phyloP scores from a whole-genome alignment of 2,329 filamentous ascomycete species.

The Bipolaris gigantea region DNA sequence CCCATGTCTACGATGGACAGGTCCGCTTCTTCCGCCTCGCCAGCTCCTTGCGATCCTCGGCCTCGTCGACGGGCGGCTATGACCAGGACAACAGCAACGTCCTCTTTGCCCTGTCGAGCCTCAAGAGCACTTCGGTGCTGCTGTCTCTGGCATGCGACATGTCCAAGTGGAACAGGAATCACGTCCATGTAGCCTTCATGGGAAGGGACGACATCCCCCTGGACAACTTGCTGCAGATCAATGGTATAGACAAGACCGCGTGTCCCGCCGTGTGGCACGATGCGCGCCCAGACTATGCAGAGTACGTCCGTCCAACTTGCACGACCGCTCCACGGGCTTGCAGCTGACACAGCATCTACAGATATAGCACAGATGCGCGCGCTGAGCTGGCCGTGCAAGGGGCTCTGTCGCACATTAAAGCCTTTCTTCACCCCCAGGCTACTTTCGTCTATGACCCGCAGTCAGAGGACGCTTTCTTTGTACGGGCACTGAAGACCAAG shows the following conservation, averaged over 20 bases:
- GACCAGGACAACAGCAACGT: constrained; percentile 66
- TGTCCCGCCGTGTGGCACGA: constrained; percentile 73
- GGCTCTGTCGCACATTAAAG: constrained; percentile 71
- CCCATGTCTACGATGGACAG: constrained; percentile 63
- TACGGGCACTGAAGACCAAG: constrained; percentile 61
- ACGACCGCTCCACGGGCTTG: background rate
- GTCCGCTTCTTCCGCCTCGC: constrained; percentile 70
- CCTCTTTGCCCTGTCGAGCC: constrained; percentile 74
- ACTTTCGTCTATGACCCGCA: constrained; percentile 70
- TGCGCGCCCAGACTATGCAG: constrained; percentile 73
- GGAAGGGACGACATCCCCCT: constrained; percentile 71
- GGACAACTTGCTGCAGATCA: constrained; percentile 71
- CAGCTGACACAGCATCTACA: background rate
- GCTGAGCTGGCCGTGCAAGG: constrained; percentile 66
- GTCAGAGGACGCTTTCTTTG: constrained; percentile 70
- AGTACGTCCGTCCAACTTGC: constrained; percentile 32
- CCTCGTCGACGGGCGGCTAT: constrained; percentile 57
- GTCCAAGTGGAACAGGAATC: constrained; percentile 67
- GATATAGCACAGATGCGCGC: constrained; percentile 67
- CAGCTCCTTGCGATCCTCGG: constrained; percentile 60
- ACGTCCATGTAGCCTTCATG: constrained; percentile 81
- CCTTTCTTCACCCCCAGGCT: constrained; percentile 75
- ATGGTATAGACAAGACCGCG: constrained; percentile 68
- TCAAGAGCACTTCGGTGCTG: constrained; percentile 71
- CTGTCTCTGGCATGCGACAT: constrained; percentile 87